Evolutionary conservation across 2,329 filamentous ascomycete species (phyloP).

Genomic region (Cadophora luteo-olivacea): DNA sequence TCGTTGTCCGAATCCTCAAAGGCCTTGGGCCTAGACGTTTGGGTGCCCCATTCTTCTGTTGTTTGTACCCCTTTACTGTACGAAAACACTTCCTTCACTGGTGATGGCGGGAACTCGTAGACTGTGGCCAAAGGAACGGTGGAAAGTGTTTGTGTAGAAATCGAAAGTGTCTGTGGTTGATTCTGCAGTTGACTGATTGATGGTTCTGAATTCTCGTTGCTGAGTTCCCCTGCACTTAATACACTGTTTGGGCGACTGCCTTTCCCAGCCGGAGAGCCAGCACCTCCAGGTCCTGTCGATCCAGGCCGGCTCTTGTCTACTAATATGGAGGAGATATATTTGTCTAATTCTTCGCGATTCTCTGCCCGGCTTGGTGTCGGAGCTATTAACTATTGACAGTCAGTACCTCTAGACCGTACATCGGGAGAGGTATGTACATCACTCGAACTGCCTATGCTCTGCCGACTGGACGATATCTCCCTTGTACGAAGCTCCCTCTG

Average conservation of each 20-base stretch:
- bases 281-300: conserved; percentile 68
- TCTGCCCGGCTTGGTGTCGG: conserved; percentile 74
- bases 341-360: conserved; percentile 79
- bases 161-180: conserved; percentile 50
- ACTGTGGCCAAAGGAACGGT: conserved; percentile 77
- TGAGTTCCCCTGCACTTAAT: conserved; percentile 80
- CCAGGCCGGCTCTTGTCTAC: conserved; percentile 75
- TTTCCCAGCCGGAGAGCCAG: conserved; percentile 69
- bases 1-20: conserved; percentile 68
- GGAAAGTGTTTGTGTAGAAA: conserved; percentile 68
- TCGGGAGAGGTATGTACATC: conserved; percentile 64
- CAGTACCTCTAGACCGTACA: conserved; percentile 39
- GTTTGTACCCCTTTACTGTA: conserved; percentile 99
- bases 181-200: conserved; percentile 48
- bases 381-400: conserved; percentile 63
- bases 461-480: conserved; percentile 73
- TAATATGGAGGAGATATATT: conserved; percentile 82
- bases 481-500: conserved; percentile 85
- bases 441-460: conserved; percentile 69
- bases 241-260: conserved; percentile 87
- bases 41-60: conserved; percentile 71
- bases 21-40: conserved; percentile 58
- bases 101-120: conserved; percentile 79
- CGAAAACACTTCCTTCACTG: conserved; percentile 84
- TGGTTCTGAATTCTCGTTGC: conserved; percentile 73